Percentiles rank a stretch among this genome's conserved stretches.
Evolutionary conservation across 2,329 filamentous ascomycete species (phyloP).

Genomic region (Ophiostoma sp.): DNA sequence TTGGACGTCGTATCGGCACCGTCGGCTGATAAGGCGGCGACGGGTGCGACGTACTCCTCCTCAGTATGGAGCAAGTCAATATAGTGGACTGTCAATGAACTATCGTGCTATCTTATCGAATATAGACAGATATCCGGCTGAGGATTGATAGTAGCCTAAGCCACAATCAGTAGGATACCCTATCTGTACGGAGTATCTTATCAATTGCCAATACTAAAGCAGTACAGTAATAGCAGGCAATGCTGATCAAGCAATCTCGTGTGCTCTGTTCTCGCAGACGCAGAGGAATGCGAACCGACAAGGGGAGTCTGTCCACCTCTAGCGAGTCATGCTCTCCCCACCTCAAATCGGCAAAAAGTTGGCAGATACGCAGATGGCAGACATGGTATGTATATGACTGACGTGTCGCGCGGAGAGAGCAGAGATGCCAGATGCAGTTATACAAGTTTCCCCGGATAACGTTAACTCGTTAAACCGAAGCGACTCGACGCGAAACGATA

Average conservation of each 20-base stretch:
- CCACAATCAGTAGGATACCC: constrained; percentile 8
- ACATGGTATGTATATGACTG: not conserved
- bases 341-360: not conserved
- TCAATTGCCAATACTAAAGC: not conserved
- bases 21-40: constrained; percentile 1
- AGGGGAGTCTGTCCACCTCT: not conserved
- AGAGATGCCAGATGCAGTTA: constrained; percentile 1
- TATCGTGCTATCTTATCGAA: constrained; percentile 2
- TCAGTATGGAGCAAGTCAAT: constrained; percentile 5
- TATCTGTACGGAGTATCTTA: constrained; percentile 16
- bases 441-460: constrained; percentile 14
- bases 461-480: not conserved
- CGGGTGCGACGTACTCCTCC: not conserved
- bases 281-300: not conserved
- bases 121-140: constrained; percentile 12
- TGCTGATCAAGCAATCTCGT: not conserved
- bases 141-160: not conserved
- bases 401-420: not conserved
- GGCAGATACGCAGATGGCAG: not conserved
- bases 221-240: constrained; percentile 12
- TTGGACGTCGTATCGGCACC: constrained; percentile 1
- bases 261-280: not conserved
- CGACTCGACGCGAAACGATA: not conserved
- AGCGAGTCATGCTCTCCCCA: constrained; percentile 9
- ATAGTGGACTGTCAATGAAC: not conserved